Conservation (phyloP, 2,329 filamentous ascomycete species). For the Meredithiella fracta region DNA sequence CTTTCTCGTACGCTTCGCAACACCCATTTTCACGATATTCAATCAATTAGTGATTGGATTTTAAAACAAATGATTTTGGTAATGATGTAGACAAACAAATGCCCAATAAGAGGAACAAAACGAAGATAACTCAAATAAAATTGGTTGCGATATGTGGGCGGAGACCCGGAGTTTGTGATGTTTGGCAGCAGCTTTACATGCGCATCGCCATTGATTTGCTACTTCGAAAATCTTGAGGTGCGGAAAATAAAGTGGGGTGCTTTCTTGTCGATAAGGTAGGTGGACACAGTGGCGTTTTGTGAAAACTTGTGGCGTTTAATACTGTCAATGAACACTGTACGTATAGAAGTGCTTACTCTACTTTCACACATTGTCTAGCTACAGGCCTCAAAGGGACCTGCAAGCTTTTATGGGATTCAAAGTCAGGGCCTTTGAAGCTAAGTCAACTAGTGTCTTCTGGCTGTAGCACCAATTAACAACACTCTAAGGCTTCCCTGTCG, state of each 20-base stretch:
- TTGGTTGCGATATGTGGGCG: too few relatives aligned
- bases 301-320: not conserved
- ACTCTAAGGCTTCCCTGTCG: too few relatives aligned
- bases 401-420: too few relatives aligned
- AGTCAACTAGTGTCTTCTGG: not conserved
- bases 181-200: not conserved
- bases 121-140: too few relatives aligned
- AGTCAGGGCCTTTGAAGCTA: too few relatives aligned
- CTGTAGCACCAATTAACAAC: too few relatives aligned
- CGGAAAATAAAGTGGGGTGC: slow-evolving; percentile 13
- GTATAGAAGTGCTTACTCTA: too few relatives aligned
- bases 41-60: not conserved
- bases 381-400: too few relatives aligned
- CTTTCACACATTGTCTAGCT: too few relatives aligned
- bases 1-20: slow-evolving; percentile 80
- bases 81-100: too few relatives aligned
- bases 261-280: slow-evolving; percentile 13
- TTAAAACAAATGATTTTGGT: not conserved
- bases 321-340: too few relatives aligned
- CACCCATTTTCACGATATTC: slow-evolving; percentile 46
- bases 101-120: too few relatives aligned
- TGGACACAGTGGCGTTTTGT: not conserved
- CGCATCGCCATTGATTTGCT: not conserved
- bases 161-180: not conserved
- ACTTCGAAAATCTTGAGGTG: slow-evolving; percentile 11